These are phyloP conservation scores for Mortierella polycephala DNA, from an alignment of 371 early-diverging fungal genomes.

Conservation along the genomic window DNA sequence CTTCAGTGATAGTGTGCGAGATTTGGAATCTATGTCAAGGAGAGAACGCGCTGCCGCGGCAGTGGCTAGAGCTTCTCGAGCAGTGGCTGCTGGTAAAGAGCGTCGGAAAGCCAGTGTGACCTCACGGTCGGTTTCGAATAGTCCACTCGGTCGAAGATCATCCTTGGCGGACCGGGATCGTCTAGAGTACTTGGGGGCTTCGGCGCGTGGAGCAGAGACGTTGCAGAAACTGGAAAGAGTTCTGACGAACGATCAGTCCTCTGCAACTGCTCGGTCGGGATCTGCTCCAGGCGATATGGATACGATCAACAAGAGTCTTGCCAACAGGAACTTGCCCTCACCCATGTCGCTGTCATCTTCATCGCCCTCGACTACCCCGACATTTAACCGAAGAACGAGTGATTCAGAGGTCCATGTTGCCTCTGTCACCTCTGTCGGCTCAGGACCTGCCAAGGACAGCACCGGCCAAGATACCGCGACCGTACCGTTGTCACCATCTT, in stretches of 20 bases:
- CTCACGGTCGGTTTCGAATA: conserved; percentile 1
- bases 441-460: not conserved
- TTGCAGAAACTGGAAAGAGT: conserved; percentile 45
- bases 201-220: conserved; percentile 43
- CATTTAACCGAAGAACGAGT: conserved; percentile 23
- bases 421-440: conserved; percentile 20
- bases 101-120: conserved; percentile 33
- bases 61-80: conserved; percentile 43
- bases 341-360: conserved; percentile 33
- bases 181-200: conserved; percentile 35
- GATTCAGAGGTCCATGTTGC: conserved; percentile 42
- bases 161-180: conserved; percentile 28
- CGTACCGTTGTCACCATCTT: conserved; percentile 12
- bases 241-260: conserved; percentile 14
- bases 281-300: not conserved
- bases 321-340: conserved; percentile 36
- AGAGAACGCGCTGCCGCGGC: conserved; percentile 42
- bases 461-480: not conserved
- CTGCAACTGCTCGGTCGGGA: not conserved
- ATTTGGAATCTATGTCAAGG: conserved; percentile 30
- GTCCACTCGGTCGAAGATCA: conserved; percentile 7
- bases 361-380: conserved; percentile 34
- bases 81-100: conserved; percentile 45
- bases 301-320: not conserved
- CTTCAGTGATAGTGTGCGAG: not conserved